Base-by-base conservation (phyloP, 1,139 yeast species). In the Diutina siamensis region DNA sequence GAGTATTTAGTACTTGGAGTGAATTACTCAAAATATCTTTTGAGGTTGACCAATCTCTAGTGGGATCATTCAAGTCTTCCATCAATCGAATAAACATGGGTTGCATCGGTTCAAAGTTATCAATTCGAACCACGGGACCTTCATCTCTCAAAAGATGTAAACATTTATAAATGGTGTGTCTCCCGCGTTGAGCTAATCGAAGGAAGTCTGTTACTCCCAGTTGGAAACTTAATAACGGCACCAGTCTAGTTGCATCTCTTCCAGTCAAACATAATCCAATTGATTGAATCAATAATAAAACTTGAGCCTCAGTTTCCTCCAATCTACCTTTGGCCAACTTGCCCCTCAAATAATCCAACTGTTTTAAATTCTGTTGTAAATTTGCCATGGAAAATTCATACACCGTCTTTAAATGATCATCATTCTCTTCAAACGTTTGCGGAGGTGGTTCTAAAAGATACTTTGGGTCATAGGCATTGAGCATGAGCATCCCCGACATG, bases 331-430 rank as follows among this genome's bases (percentile, higher is more conserved):
- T n/a, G 4, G 5, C 15, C 15, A 31, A n/a, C 12, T n/a, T 31
- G 13, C 12, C 12, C 12, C 15, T 7, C 5, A 31, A 13, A 12
- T 8, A 5, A 4, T 15, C 8, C 8, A 38, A 21, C 4, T 25
- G 32, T 10, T 12, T 15, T 18, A 38, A 10, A 9, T 25, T 27
- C 17, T 13, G 18, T 3, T 38, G 31, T n/a, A 38, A 25, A 17
- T 38, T 38, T 13, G 42, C 17, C 9, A 12, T 21, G 12, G 42
- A n/a, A 38, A 38, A 38, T 25, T 38, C 42, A 38, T 38, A 38
- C 5, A 38, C 12, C 4, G 42, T 38, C 21, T 8, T 4, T 32
- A 22, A 8, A n/a, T 17, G 10, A 15, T 38, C 32, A 9, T 25
- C 21, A 15, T 15, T 4, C n/a, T n/a, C n/a, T n/a, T n/a, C n/a